Percentiles rank a stretch among this genome's conserved stretches.
phyloP scores from a whole-genome alignment of 106 monocot genomes.

The Dioscorea zingiberensis region DNA sequence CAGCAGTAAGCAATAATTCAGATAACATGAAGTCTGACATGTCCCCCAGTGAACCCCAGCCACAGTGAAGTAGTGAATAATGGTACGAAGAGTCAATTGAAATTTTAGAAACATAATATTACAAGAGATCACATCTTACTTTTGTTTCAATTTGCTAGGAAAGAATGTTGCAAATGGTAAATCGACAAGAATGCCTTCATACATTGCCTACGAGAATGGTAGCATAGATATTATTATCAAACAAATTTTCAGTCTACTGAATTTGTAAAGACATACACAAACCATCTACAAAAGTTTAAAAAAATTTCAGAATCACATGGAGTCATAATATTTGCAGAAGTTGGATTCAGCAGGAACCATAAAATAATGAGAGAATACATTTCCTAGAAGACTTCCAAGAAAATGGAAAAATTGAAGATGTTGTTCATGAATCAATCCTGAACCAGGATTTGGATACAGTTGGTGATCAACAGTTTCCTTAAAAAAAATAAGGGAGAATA shows the following conservation, averaged over 20 bases:
- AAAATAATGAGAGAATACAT: constrained; percentile 42
- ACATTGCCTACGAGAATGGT: constrained; percentile 75
- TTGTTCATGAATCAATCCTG: constrained; percentile 83
- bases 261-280: neutral
- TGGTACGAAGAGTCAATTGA: no score
- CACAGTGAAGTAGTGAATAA: no score
- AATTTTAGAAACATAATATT: no score
- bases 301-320: neutral
- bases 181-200: constrained; percentile 96
- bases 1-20: neutral
- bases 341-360: no score
- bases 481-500: constrained; percentile 3
- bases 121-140: constrained; percentile 39
- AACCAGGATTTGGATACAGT: constrained; percentile 95
- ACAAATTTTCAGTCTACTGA: neutral
- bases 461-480: constrained; percentile 88
- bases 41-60: no score
- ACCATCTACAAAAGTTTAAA: neutral
- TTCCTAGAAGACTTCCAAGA: constrained; percentile 87
- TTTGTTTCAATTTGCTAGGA: constrained; percentile 91
- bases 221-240: neutral
- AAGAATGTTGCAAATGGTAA: constrained; percentile 96
- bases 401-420: constrained; percentile 93
- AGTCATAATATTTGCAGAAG: no score
- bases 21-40: neutral